phyloP scores from a whole-genome alignment of 2,329 filamentous ascomycete species.

The Knufia petricola region DNA sequence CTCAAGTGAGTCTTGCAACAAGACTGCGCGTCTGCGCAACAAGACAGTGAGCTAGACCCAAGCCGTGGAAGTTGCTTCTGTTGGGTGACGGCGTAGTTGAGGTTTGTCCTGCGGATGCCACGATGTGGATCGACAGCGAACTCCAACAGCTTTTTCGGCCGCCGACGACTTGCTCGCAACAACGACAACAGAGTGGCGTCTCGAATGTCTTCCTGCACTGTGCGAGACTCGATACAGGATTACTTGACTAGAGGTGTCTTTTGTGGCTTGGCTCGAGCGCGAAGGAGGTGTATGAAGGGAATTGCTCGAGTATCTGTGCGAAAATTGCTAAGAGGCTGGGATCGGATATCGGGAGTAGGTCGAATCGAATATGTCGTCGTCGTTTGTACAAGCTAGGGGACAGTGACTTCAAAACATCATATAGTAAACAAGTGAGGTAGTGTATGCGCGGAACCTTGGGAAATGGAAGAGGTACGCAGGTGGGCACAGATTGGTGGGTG shows the following conservation, averaged over 20 bases:
- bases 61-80: conserved; percentile 7
- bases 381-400: background rate
- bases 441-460: background rate
- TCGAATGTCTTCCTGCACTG: background rate
- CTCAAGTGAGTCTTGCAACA: background rate
- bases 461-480: background rate
- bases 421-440: background rate
- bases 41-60: conserved; percentile 24
- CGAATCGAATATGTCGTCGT: background rate
- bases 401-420: background rate
- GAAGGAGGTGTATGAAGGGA: conserved; percentile 5
- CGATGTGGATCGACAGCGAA: conserved; percentile 6
- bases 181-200: too few relatives aligned
- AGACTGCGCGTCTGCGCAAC: conserved; percentile 10
- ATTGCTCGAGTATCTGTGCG: background rate
- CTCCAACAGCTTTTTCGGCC: conserved; percentile 1
- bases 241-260: background rate
- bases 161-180: background rate
- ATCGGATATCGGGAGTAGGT: background rate
- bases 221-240: background rate
- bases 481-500: background rate
- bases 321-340: background rate
- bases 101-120: conserved; percentile 1
- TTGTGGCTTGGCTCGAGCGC: conserved; percentile 7
- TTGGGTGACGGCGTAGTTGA: conserved; percentile 11